Evolutionary conservation across 306 rosid species (phyloP).

Genomic region (Medicago arabica): DNA sequence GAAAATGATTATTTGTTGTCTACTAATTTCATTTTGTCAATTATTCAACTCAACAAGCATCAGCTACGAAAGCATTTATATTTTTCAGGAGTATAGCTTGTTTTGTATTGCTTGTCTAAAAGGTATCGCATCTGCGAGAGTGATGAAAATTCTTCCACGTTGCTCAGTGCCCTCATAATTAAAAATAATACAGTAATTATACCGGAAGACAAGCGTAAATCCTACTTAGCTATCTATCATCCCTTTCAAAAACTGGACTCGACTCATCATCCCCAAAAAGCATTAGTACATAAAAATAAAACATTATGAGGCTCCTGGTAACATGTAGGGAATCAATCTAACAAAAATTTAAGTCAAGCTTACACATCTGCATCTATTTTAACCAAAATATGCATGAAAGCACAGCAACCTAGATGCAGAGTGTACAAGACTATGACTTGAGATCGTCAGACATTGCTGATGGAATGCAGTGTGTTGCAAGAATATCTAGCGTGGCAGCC

Average conservation of each 20-base stretch:
- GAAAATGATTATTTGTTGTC: background rate
- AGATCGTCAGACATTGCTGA: constrained; percentile 94
- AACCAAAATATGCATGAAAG: constrained; percentile 22
- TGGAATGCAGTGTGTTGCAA: constrained; percentile 88
- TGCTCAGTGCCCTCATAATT: constrained; percentile 34
- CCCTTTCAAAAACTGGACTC: constrained; percentile 30
- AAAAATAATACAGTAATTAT: background rate
- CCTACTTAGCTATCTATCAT: constrained; percentile 43
- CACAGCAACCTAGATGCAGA: constrained; percentile 31
- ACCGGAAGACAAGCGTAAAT: constrained; percentile 14
- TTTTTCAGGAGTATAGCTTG: background rate
- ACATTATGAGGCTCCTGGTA: constrained; percentile 27
- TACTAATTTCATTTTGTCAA: background rate
- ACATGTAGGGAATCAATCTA: constrained; percentile 33
- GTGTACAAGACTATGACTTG: constrained; percentile 56
- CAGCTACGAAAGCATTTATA: background rate
- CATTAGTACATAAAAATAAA: constrained; percentile 30
- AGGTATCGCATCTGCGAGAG: constrained; percentile 9
- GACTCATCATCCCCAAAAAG: constrained; percentile 35
- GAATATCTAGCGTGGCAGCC: constrained; percentile 83
- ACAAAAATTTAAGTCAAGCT: constrained; percentile 41
- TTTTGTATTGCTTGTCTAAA: constrained; percentile 17
- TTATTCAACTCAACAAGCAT: constrained; percentile 9
- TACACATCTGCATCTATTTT: constrained; percentile 42
- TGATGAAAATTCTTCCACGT: constrained; percentile 34